Evolutionary conservation across 768 basidiomycete species (phyloP), one percentile per base, ranked within the genome.

Genomic region (Auriscalpium vulgare): DNA sequence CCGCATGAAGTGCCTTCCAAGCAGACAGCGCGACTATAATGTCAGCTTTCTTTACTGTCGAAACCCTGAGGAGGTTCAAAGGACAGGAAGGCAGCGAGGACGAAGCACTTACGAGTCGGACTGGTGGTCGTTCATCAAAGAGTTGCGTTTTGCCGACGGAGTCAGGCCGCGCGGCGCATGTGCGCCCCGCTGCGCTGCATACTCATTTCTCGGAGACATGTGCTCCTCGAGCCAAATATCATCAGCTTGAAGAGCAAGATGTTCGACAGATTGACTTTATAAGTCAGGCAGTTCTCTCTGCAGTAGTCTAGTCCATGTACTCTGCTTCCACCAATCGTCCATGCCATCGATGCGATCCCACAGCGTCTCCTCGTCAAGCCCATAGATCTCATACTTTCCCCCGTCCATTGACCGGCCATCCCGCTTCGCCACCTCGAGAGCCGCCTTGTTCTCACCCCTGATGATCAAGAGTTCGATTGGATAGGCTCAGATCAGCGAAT

Each of bases 321-420:
- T 88, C 65, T 93, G 90, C 66, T 83, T 91, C 92, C 93, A 95
- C 91, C 89, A 91, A 43, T 91, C 90, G 17, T 87, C 83, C 85
- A 92, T 88, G 51, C 76, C 75, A 59, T 87, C 80, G 37, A 95
- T 85, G 45, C 85, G 78, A 43, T 87, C 87, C 86, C 93, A 95
- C 13, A 95, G 69, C 1, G 80, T 79, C 66, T 94, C 91, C 68
- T 95, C 93, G 55, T 88, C 85, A 2, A 91, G 75, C 8, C 88
- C 88, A 65, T 94, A 92, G 56, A 91, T 87, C 64, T 88, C 88
- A 67, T 95, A 95, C 66, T 83, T 88, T 21, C 83, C 87, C 2
- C 84, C 85, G 63, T 87, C 74, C 16, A 87, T 70, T 8, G 75
- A 64, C 40, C 74, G 73, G 11, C 82, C 82, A 51, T 88, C 84